Base-by-base conservation (phyloP, 1,284 basidiomycete genomes). In the Moesziomyces sp. region DNA sequence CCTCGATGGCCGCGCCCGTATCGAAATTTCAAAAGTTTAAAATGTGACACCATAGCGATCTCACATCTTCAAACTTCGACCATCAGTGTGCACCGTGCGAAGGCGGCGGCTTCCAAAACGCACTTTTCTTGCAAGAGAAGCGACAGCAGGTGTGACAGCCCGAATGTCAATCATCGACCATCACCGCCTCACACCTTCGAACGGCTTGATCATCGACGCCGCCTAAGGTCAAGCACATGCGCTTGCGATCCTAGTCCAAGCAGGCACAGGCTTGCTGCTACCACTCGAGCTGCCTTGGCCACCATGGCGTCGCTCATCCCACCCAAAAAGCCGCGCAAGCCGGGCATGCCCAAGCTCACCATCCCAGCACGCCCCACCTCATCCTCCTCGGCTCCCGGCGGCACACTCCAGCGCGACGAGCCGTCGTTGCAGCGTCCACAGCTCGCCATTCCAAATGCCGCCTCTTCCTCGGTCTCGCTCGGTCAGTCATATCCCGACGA, bases 271-370 rank as follows among this genome's bases (percentile, higher is more conserved):
- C 38, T 40, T 40, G 38, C 18, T 18, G 1, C 38, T 2, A 40
- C 5, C 26, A 13, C 13, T 33, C 30, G 53, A 56, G 44, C 48
- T 44, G 49, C 26, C 30, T 28, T 30, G 16, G 54, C 52, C 49
- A 49, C 3, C 43, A 80, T 78, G 76, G 68, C 74, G 23, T 83
- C 79, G 21, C 56, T 83, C 30, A 83, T 83, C 42, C 82, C 82
- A 2, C 82, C 82, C 21, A 79, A 76, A 58, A 65, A 77, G 49
- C 74, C 74, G 14, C 69, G 70, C 55, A 67, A 75, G 62, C 65
- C 66, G 26, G 80, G 78, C n/a, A 72, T 79, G 76, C 81, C 81
- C n/a, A 83, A 82, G 56, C 75, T 83, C 19, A 54, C 66, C 33
- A 74, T 82, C 26, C 77, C 78, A 1, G 52, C 59, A 1, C 33